Evolutionary conservation across 768 basidiomycete species (phyloP), one percentile per base, ranked within the genome.

Genomic region (Collybia mongolica): DNA sequence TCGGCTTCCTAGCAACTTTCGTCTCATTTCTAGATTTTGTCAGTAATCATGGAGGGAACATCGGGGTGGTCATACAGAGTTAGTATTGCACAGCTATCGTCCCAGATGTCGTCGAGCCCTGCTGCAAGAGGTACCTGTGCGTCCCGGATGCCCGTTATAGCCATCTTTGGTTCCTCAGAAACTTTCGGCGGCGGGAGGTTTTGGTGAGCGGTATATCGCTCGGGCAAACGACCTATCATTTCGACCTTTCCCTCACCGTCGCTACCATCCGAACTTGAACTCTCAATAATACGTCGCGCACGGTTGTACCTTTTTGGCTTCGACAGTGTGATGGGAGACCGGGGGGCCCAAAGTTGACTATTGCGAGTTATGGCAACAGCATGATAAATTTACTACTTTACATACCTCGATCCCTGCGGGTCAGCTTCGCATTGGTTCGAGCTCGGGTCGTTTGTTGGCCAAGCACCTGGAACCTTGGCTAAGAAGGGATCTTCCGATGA

Each of bases 1-100:
- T 53, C 3, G 80, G 83, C 56, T 70, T 82, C 23, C 70, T 71
- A 12, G 76, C 71, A 43, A 68, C 68, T 45, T 63, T 76, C 6
- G 81, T 79, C 50, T 83, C 82, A 54, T 84, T 66, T 26, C 73
- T 72, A n/a, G 3, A 28, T 24, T 20, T 5, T 48, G 35, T 40
- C 8, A 40, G 7, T 6, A 8, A 28, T 24, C 19, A 18, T 32
- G 19, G 12, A 36, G 8, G 22, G 35, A 29, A 29, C 40, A 14
- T 6, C 23, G 5, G 19, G 17, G 6, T 36, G 14, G 45, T 59
- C 76, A 57, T 50, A 73, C 76, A 71, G 49, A n/a, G 60, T 60
- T 19, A 74, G 60, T 43, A 79, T 70, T 3, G 69, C 65, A 5
- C 65, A 68, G 39, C 71, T 62, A 39, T 73, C 63, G n/a, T 58